phyloP scores from a whole-genome alignment of 202 grass and related monocot genomes.

The Setaria viridis region DNA sequence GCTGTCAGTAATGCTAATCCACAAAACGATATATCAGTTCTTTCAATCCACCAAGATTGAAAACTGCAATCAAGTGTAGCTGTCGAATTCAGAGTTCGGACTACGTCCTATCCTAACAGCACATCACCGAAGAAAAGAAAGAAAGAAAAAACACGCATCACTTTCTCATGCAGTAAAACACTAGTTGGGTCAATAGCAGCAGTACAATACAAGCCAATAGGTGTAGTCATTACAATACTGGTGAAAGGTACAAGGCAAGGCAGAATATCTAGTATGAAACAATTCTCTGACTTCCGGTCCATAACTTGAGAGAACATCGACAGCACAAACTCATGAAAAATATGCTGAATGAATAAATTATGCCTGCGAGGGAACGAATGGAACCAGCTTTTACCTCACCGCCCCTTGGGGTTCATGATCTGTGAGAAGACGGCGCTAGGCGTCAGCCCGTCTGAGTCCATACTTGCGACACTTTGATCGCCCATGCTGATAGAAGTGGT shows the following conservation, averaged over 20 bases:
- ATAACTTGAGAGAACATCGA: constrained; percentile 45
- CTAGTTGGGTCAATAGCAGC: constrained; percentile 47
- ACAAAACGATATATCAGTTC: background rate
- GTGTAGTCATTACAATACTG: constrained; percentile 52
- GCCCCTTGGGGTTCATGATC: constrained; percentile 98
- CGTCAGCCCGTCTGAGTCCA: constrained; percentile 80
- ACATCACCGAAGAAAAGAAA: background rate
- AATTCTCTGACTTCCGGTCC: constrained; percentile 48
- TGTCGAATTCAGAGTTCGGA: background rate
- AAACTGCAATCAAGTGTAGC: background rate
- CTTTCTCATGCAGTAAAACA: constrained; percentile 27
- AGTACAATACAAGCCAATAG: constrained; percentile 54
- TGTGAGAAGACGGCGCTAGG: constrained; percentile 94
- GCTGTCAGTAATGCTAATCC: background rate
- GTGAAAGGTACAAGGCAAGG: constrained; percentile 48
- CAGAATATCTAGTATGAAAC: constrained; percentile 59
- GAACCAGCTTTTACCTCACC: constrained; percentile 64
- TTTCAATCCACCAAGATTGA: constrained; percentile 6
- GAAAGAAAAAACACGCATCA: constrained; percentile 1
- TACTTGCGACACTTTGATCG: constrained; percentile 72
- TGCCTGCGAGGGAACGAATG: constrained; percentile 14
- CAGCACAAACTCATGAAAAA: constrained; percentile 54
- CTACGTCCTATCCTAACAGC: background rate
- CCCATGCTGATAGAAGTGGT: constrained; percentile 80
- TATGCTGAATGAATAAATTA: constrained; percentile 65